Evolutionary conservation across 129 eudicot species (phyloP), one percentile per base, ranked within the genome.

Genomic region (Solidago caesia): DNA sequence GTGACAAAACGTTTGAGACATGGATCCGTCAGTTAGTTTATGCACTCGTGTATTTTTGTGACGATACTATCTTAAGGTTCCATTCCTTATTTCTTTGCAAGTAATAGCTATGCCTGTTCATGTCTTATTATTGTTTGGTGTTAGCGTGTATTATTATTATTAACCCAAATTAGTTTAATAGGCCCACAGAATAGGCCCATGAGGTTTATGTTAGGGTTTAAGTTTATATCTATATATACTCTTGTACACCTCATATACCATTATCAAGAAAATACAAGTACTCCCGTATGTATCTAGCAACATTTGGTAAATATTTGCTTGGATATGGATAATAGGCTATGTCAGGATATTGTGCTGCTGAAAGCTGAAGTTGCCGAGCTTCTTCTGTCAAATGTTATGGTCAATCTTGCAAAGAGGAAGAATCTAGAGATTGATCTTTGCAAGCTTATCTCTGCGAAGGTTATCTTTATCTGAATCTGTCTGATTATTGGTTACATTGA

Each of bases 361-460:
- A 94, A 94, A 89, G 89, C 96, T 76, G 99, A 94, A 88, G 89
- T 94, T 85, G 96, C 99, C 8, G 97, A 94, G 87, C 88, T 94
- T 71, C 89, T 94, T 62, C 84, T 94, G 56, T 86, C 97, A 55
- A 82, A 75, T 77, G 83, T 94, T 75, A 73, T 91, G 76, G 92
- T 94, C 77, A 84, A 91, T 87, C 84, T 94, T 58, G 80, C 99
- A 29, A 84, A 89, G 71, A 84, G 88, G 85, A 87, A 82, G 76
- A 82, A 81, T 72, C 66, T 87, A 75, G 88, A 85, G 68, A 42
- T 84, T 78, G 97, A 94, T 84, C 77, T 94, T 13, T 88, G 96
- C 86, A 85, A 82, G 81, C 60, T 94, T 46, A 88, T 94, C 33
- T 87, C 99, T 56, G 68, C 69, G 14, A 86, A 88, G 99, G 99